phyloP scores from a whole-genome alignment of 2,329 filamentous ascomycete genomes.

The Stemphylium vesicarium region DNA sequence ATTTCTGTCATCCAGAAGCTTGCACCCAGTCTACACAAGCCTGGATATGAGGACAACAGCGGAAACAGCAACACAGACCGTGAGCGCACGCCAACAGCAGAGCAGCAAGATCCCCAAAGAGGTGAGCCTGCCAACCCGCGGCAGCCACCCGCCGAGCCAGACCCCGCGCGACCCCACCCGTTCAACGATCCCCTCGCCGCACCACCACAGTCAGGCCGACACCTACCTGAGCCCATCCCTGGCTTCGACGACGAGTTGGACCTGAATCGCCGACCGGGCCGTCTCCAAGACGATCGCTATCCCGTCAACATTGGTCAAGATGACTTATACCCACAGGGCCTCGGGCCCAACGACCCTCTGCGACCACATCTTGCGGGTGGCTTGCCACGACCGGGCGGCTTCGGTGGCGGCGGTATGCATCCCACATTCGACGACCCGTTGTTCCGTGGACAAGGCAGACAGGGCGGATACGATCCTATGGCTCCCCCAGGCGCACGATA shows the following conservation, averaged over 20 bases:
- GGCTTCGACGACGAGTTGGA: constrained; percentile 95
- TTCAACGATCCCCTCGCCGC: constrained; percentile 71
- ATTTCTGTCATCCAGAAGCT: constrained; percentile 83
- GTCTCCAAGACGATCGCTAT: constrained; percentile 56
- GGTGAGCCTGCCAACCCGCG: constrained; percentile 50
- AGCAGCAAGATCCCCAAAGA: constrained; percentile 45
- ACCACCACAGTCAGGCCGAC: constrained; percentile 61
- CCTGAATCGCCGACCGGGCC: constrained; percentile 70
- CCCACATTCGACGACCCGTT: constrained; percentile 92
- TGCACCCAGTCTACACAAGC: constrained; percentile 75
- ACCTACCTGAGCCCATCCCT: constrained; percentile 81
- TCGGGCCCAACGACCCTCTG: constrained; percentile 86
- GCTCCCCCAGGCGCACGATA: constrained; percentile 89
- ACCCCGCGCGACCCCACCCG: constrained; percentile 70
- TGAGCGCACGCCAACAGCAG: constrained; percentile 47
- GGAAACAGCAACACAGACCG: constrained; percentile 21
- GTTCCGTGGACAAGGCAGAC: constrained; percentile 67
- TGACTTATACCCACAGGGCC: constrained; percentile 84
- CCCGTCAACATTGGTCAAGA: constrained; percentile 79
- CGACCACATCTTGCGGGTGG: constrained; percentile 69
- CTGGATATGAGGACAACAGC: constrained; percentile 72
- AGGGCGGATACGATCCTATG: constrained; percentile 67
- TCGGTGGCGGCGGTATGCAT: constrained; percentile 85
- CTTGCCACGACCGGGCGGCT: constrained; percentile 62
- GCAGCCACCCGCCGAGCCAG: constrained; percentile 59